Base-by-base conservation (phyloP, 2,329 filamentous ascomycete species). In the Curvularia hawaiiensis region DNA sequence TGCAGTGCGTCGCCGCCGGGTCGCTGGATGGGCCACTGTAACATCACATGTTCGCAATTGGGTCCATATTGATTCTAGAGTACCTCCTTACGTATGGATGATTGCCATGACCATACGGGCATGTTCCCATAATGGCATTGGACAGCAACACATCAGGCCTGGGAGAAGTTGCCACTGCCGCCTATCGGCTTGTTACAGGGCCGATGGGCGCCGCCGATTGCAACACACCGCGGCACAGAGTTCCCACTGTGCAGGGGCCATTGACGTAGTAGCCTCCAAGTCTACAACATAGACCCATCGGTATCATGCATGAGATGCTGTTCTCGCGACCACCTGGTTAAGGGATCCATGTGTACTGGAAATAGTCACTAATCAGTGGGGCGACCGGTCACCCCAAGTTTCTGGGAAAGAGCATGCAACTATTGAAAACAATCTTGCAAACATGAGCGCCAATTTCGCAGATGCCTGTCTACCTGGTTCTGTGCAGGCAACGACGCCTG, bases 161-260 rank as follows among this genome's bases (percentile, higher is more conserved):
- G 48, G 40, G 43, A 50, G 22, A 20, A 39, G 31, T 54, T 38
- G 41, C 44, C 48, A 38, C 38, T 54, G 47, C 35, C 47, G 46
- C 20, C 30, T 28, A n/a, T 41, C 47, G 39, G 43, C 43, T 26
- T 39, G 30, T 33, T 38, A 24, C 44, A 52, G 40, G 31, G 16
- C 46, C 35, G 40, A 33, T 24, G 45, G 51, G 48, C 30, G 16
- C 16, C 11, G 45, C 33, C 35, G 46, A 38, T 35, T 35, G 50
- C 48, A 55, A 50, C 44, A 54, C 45, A 53, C 46, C 44, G 52
- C 39, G 61, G 59, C 58, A 58, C 53, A 47, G 51, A 61, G 56
- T 56, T 20, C 52, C 49, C 51, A 52, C 53, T 56, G 62, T 35
- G 26, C 43, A 54, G 45, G 49, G 26, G 35, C 50, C 38, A 24